Conservation (phyloP, 331 rosid species). For the Malus hybrid region DNA sequence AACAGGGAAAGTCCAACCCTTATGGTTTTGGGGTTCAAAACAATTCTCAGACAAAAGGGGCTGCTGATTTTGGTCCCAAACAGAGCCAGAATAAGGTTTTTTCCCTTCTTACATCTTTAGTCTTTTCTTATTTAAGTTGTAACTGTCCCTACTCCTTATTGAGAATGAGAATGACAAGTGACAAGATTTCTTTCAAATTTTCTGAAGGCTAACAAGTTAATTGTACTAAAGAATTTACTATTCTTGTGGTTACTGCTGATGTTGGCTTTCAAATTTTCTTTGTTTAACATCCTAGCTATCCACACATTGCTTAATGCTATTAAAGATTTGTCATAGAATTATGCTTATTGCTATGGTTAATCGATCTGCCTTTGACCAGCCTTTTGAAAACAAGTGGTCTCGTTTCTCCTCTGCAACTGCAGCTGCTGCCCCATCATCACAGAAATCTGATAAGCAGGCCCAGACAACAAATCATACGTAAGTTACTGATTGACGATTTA, state of each 20-base stretch:
- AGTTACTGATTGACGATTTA: conserved; percentile 16
- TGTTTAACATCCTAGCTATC: neutral
- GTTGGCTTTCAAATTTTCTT: conserved; percentile 9
- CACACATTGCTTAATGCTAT: neutral
- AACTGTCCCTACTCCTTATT: neutral
- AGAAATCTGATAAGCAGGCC: conserved; percentile 42
- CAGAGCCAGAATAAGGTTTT: conserved; percentile 49
- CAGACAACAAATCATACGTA: conserved; percentile 52
- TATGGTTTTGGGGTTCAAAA: conserved; percentile 73
- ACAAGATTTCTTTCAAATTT: conserved; percentile 3
- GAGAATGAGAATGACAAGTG: neutral
- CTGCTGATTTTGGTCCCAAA: conserved; percentile 29
- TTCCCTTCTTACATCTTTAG: conserved; percentile 3
- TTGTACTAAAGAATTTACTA: neutral
- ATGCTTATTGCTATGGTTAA: neutral
- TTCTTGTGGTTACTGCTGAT: neutral
- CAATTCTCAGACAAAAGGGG: conserved; percentile 29
- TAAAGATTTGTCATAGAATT: neutral
- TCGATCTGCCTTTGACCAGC: conserved; percentile 34
- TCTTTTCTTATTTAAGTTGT: neutral
- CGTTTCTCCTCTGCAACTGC: conserved; percentile 42
- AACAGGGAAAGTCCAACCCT: conserved; percentile 55
- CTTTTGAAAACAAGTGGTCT: conserved; percentile 77
- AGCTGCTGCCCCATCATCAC: conserved; percentile 19
- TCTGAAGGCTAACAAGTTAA: neutral